Evolutionary conservation across 164 flowering plant genomes (phyloP), one percentile per base, ranked within the genome.

Genomic region (Euptelea pleiosperma): DNA sequence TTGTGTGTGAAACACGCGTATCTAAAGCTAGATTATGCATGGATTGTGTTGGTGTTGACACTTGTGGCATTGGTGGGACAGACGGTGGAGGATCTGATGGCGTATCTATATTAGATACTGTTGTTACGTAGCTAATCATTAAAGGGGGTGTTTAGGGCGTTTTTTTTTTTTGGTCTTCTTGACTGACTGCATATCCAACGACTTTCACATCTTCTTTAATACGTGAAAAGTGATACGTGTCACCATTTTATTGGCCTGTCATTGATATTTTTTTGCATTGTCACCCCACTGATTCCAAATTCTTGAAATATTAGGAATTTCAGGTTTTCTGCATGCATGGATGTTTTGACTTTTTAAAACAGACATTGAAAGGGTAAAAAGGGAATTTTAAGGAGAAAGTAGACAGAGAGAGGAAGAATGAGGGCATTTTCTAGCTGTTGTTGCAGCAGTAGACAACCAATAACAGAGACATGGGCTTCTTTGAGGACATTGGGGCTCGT

Each of bases 1-100:
- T 19, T 57, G 8, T 39, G 43, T 61, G 60, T 52, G 71, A 61
- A 70, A 68, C 71, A 60, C 42, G 64, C 60, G 61, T 68, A 70
- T 76, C 72, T 39, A 33, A 55, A 35, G 60, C 31, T 39, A 49
- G 80, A 77, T 71, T n/a, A 45, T 40, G 69, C 18, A 41, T 28
- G 57, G 46, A 52, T 35, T 35, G 49, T 55, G 37, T n/a, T 43
- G 74, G 66, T 63, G 50, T 51, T 50, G 69, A 74, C 68, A 68
- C 68, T 62, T 63, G 69, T 71, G n/a, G n/a, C n/a, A n/a, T n/a
- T n/a, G n/a, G n/a, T n/a, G n/a, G n/a, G n/a, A n/a, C n/a, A n/a
- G n/a, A n/a, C n/a, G n/a, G n/a, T n/a, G n/a, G n/a, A n/a, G n/a
- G n/a, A n/a, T n/a, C n/a, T n/a, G n/a, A n/a, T n/a, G n/a, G n/a